phyloP scores from a whole-genome alignment of 805 yeast genomes.

The Phaffomyces antillensis region DNA sequence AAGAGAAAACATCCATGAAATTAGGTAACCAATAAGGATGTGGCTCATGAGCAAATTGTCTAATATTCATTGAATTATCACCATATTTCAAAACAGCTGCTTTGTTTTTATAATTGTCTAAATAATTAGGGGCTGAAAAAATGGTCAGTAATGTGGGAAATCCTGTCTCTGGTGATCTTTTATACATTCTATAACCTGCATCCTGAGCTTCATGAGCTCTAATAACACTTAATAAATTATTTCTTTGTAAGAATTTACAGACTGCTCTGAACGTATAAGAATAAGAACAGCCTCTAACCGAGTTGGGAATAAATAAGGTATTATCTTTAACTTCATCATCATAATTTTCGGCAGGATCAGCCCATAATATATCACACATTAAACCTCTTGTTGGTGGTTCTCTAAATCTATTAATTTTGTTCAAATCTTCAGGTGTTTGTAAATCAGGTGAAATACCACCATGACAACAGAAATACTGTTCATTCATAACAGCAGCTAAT shows the following conservation, averaged over 20 bases:
- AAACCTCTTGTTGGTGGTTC: constrained; percentile 93
- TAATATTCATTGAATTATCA: constrained; percentile 85
- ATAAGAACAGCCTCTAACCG: constrained; percentile 87
- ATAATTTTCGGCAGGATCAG: constrained; percentile 90
- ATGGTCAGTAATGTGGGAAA: constrained; percentile 87
- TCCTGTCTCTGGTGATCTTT: constrained; percentile 72
- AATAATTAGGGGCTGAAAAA: constrained; percentile 92
- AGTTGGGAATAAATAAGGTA: constrained; percentile 51
- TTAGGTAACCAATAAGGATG: constrained; percentile 97
- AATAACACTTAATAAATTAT: constrained; percentile 74
- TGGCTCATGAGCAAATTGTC: constrained; percentile 87
- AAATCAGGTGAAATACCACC: constrained; percentile 93
- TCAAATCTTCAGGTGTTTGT: constrained; percentile 59
- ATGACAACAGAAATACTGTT: constrained; percentile 92
- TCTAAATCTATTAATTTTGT: constrained; percentile 66
- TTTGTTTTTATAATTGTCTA: constrained; percentile 87
- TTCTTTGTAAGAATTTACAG: constrained; percentile 69
- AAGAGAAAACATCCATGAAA: constrained; percentile 94
- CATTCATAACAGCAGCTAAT: constrained; percentile 87
- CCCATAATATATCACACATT: constrained; percentile 94
- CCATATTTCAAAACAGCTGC: constrained; percentile 94
- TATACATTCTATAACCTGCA: constrained; percentile 93
- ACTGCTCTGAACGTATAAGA: constrained; percentile 75
- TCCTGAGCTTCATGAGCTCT: constrained; percentile 98
- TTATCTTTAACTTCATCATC: constrained; percentile 53